Base-by-base conservation (phyloP, 345 rosid species). In the Raphanus sativus region DNA sequence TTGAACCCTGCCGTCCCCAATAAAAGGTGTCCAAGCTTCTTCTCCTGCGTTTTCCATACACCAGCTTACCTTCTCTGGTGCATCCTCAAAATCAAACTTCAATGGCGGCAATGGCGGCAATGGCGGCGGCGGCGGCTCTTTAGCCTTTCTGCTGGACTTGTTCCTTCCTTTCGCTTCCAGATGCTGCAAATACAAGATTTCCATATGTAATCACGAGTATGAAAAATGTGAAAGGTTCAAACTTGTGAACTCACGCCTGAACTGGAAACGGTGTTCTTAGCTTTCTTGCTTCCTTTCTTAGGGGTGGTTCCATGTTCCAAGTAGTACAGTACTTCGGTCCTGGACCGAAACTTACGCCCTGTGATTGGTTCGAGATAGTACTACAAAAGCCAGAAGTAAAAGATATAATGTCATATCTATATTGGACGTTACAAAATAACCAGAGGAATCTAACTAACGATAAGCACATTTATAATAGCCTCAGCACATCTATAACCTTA, bases 11-110 rank as follows among this genome's bases (percentile, higher is more conserved):
- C 73, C 59, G 2, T 79, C 84, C 16, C 77, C 85, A 42, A 82
- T 26, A 65, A 59, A 80, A 26, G 94, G 92, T 59, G 77, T 79
- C 96, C 96, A 92, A 1, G 69, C 28, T 67, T 82, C 86, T 12
- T 62, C 72, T n/a, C 52, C 68, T 5, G 71, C 70, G 48, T 79
- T 74, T 15, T 73, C 16, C 65, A 87, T 71, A 9, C 70, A 71
- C 98, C 98, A 92, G 81, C 74, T 83, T 12, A 88, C 82, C 77
- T 81, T 75, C 65, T 82, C 88, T 0, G 96, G 96, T 36, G 83
- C 83, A 45, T 81, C 83, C 2, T 17, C 26, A 65, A 78, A 83
- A 83, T 92, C 96, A 68, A 90, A 90, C 71, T 76, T 71, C 24
- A 67, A 36, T 2, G 83, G 70, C 0, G 80, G 65, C 1, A 21